These are phyloP conservation scores for Camelina sativa DNA, from an alignment of 345 rosid species.

Conservation along the genomic window DNA sequence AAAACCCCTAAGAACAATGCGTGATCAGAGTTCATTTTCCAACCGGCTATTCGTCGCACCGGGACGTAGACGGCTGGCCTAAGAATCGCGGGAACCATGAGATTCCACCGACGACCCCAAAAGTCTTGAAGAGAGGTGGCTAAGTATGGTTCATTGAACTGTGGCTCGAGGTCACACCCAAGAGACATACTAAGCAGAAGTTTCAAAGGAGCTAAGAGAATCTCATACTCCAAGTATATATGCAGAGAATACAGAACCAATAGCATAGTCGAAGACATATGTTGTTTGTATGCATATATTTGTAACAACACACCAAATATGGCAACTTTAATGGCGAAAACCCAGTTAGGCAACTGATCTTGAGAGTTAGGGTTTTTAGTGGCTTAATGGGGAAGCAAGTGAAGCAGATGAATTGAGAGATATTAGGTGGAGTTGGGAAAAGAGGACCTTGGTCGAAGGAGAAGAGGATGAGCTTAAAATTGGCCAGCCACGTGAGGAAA, in stretches of 20 bases:
- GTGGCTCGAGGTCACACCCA: slow-evolving; percentile 49
- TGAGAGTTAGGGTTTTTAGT: slow-evolving; percentile 41
- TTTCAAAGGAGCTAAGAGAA: not conserved
- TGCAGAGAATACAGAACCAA: slow-evolving; percentile 28
- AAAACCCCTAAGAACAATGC: slow-evolving; percentile 27
- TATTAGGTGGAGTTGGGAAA: slow-evolving; percentile 18
- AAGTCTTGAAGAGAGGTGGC: slow-evolving; percentile 66
- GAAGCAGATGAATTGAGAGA: slow-evolving; percentile 43
- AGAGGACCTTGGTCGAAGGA: slow-evolving; percentile 50
- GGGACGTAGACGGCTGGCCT: slow-evolving; percentile 53
- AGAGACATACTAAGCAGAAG: slow-evolving; percentile 3
- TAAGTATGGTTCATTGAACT: slow-evolving; percentile 53
- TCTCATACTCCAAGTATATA: slow-evolving; percentile 45
- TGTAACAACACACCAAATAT: slow-evolving; percentile 33
- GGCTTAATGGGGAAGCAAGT: slow-evolving; percentile 53
- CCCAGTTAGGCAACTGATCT: slow-evolving; percentile 34
- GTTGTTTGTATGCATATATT: slow-evolving; percentile 27
- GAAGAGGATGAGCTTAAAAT: slow-evolving; percentile 57
- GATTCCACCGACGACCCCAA: slow-evolving; percentile 66
- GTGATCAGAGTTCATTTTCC: not conserved
- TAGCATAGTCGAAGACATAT: slow-evolving; percentile 17
- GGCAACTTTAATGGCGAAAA: slow-evolving; percentile 45
- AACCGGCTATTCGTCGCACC: not conserved
- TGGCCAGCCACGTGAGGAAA: slow-evolving; percentile 52
- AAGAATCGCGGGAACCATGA: slow-evolving; percentile 52